Base-by-base conservation (phyloP, 371 early-diverging fungal genomes). In the Coemansia sp. region DNA sequence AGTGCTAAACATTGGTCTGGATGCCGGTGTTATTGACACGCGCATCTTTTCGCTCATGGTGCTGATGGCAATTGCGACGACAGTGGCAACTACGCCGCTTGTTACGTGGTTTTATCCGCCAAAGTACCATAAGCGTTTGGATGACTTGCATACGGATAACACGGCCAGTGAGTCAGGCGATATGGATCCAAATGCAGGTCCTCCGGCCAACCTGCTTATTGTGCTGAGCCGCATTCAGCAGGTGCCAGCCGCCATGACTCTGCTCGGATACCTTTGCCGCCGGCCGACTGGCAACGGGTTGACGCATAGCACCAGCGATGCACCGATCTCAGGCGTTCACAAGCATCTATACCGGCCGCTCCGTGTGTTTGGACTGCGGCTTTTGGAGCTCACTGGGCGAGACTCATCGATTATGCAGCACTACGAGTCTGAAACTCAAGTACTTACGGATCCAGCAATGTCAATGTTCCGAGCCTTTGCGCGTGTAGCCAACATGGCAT, bases 31-130 rank as follows among this genome's bases (percentile, higher is more conserved):
- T 7, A 90, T 96, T 63, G 89, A 89, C 21, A 81, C 59, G 33
- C 84, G 87, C 84, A 68, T 95, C n/a, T 88, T 95, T 71, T 89
- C 90, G n/a, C 93, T 96, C 60, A 88, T 94, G 88, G 91, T 95
- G 4, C 80, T 93, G 33, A 94, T 93, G 93, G 93, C 93, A 9
- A 71, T 95, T 25, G 80, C 91, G 1, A 93, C 93, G 1, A 95
- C 93, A 0, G 86, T 90, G 55, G 84, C 90, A 73, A 95, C 94
- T 0, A 84, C 87, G 3, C 92, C 91, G 16, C 58, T 83, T 1
- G 86, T 89, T 7, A 65, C 72, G 16, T 79, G 63, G 61, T 56
- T 90, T 9, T 89, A 90, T 63, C 91, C 91, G 3, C 79, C 79
- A 25, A 81, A 75, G 53, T 67, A 64, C 42, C 63, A 68, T 40